Evolutionary conservation across 306 rosid species (phyloP).

Genomic region (Astragalus glycyphyllos): DNA sequence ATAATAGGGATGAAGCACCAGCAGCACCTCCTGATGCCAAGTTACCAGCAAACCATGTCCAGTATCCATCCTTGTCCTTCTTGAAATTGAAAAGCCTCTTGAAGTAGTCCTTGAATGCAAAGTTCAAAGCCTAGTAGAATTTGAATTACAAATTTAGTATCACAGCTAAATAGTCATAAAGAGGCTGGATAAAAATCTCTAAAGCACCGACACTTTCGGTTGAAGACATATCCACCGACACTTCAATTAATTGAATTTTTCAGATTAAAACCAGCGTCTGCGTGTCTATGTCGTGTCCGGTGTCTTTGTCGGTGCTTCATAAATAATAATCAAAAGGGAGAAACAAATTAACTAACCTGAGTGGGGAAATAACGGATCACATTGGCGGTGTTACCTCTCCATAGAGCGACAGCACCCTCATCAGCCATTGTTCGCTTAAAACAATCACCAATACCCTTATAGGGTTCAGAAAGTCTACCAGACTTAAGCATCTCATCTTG

Average conservation of each 20-base stretch:
- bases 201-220: too few species aligned
- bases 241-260: too few species aligned
- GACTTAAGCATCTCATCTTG: conserved; percentile 88
- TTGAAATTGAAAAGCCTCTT: conserved; percentile 91
- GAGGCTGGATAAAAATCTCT: not conserved
- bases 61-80: conserved; percentile 84
- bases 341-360: conserved; percentile 47
- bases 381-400: conserved; percentile 92
- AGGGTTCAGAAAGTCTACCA: conserved; percentile 82
- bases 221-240: too few species aligned
- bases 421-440: conserved; percentile 65
- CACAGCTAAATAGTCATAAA: not conserved
- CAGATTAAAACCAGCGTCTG: too few species aligned
- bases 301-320: too few species aligned
- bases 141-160: conserved; percentile 28
- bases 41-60: conserved; percentile 94
- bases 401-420: conserved; percentile 63
- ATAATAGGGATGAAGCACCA: conserved; percentile 78
- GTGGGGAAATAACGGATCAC: conserved; percentile 91
- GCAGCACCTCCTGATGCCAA: conserved; percentile 92
- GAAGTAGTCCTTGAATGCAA: conserved; percentile 92
- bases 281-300: too few species aligned
- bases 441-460: conserved; percentile 91
- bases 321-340: not conserved
- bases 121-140: conserved; percentile 72